phyloP scores from a whole-genome alignment of 2,329 filamentous ascomycete species.

The Penicillium sp. region DNA sequence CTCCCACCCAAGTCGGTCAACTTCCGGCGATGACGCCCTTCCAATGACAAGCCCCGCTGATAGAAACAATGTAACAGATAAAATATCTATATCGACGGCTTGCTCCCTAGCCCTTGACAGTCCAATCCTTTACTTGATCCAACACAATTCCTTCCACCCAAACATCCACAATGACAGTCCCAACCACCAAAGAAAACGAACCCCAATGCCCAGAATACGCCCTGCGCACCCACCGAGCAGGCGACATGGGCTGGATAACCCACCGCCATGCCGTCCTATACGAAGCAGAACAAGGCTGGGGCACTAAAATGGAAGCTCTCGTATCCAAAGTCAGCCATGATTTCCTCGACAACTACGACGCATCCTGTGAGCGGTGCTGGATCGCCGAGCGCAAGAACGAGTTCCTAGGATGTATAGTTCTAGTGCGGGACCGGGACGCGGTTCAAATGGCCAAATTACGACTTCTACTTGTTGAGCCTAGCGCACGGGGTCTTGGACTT shows the following conservation, averaged over 20 bases:
- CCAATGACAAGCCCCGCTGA: background rate
- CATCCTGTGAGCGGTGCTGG: conserved; percentile 19
- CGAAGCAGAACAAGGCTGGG: conserved; percentile 17
- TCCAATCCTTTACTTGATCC: background rate
- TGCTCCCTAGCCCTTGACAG: background rate
- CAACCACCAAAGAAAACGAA: too few species aligned
- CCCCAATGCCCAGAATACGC: background rate
- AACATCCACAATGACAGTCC: background rate
- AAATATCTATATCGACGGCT: background rate
- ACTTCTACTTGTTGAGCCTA: background rate
- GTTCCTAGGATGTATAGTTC: conserved; percentile 19
- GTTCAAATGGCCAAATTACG: background rate
- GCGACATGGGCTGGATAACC: conserved; percentile 21
- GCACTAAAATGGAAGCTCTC: conserved; percentile 13
- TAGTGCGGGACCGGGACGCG: conserved; percentile 15
- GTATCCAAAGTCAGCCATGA: conserved; percentile 17
- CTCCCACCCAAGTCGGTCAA: background rate
- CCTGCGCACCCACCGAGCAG: conserved; percentile 15
- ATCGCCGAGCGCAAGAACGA: conserved; percentile 17
- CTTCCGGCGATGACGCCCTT: background rate
- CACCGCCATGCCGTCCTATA: conserved; percentile 21
- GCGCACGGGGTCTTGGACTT: conserved; percentile 17
- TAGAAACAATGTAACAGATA: background rate
- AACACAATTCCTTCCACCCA: background rate
- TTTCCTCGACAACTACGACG: conserved; percentile 19